Conservation (phyloP, 148 eudicot species). For the Persicaria maculosa region DNA sequence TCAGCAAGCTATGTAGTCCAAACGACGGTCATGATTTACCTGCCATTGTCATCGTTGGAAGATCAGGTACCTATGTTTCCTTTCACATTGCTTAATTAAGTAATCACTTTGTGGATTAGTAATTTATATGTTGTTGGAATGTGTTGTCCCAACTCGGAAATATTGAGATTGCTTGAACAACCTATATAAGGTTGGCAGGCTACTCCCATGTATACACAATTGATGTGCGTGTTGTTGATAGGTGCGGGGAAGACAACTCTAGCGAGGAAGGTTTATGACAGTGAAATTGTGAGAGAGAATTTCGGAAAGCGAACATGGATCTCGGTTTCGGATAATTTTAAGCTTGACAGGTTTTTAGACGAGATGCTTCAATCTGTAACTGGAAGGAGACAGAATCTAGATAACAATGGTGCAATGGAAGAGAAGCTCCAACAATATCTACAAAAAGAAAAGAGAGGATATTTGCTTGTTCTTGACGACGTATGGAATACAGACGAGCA, state of each 20-base stretch:
- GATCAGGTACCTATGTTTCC: not conserved
- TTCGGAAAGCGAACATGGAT: slow-evolving; percentile 1
- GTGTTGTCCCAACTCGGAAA: too few species aligned
- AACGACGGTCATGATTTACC: not conserved
- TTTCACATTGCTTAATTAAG: not conserved
- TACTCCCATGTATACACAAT: not conserved
- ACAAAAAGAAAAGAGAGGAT: not conserved
- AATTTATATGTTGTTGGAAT: too few species aligned
- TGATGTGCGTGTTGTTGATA: not conserved
- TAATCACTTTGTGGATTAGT: too few species aligned
- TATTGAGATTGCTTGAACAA: too few species aligned
- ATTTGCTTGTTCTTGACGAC: slow-evolving; percentile 8
- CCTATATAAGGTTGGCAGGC: too few species aligned
- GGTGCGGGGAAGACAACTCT: slow-evolving; percentile 10
- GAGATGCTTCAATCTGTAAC: slow-evolving; percentile 2
- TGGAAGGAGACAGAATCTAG: not conserved
- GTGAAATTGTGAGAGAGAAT: not conserved
- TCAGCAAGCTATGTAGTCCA: not conserved
- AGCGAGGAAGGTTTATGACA: slow-evolving; percentile 8
- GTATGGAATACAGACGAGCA: not conserved
- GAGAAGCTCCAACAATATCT: not conserved
- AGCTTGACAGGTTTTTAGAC: not conserved
- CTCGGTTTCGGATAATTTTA: not conserved
- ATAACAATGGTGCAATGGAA: not conserved
- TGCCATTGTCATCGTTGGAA: slow-evolving; percentile 6